Evolutionary conservation across 2,329 filamentous ascomycete species (phyloP).

Genomic region (Hymenotorrendiella dingleyae): DNA sequence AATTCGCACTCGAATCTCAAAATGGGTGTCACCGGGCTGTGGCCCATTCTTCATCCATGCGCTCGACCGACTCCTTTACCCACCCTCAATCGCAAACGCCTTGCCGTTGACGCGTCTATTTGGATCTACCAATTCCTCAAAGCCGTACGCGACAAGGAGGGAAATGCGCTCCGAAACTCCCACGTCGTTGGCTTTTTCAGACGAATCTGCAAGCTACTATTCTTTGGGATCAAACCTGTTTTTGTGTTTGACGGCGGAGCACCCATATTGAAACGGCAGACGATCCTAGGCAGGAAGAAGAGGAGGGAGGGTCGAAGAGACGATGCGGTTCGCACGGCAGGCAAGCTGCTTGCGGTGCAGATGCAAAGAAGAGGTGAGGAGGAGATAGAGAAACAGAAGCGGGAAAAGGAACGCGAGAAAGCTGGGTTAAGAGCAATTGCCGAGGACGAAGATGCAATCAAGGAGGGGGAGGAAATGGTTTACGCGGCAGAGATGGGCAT

Average conservation of each 20-base stretch:
- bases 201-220: constrained; percentile 93
- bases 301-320: constrained; percentile 83
- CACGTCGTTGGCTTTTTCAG: constrained; percentile 98
- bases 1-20: no score
- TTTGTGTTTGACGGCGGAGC: constrained; percentile 98
- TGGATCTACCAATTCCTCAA: constrained; percentile 99
- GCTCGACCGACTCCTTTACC: constrained; percentile 94
- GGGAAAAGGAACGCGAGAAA: constrained; percentile 29
- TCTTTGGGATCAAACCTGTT: constrained; percentile 91
- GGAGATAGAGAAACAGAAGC: constrained; percentile 61
- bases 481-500: constrained; percentile 90
- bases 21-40: constrained; percentile 98
- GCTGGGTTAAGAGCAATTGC: constrained; percentile 36
- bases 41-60: constrained; percentile 92
- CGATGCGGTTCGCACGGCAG: constrained; percentile 87
- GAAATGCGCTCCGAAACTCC: constrained; percentile 90
- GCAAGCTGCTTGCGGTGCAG: constrained; percentile 85
- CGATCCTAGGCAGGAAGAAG: constrained; percentile 71
- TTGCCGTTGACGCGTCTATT: constrained; percentile 96
- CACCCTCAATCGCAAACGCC: constrained; percentile 90
- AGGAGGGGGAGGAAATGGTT: constrained; percentile 63
- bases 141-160: constrained; percentile 96
- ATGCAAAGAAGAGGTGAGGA: constrained; percentile 89
- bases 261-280: constrained; percentile 83
- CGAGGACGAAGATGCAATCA: constrained; percentile 61